Evolutionary conservation across 2,329 filamentous ascomycete species (phyloP).

Genomic region (Elsinoe perseae): DNA sequence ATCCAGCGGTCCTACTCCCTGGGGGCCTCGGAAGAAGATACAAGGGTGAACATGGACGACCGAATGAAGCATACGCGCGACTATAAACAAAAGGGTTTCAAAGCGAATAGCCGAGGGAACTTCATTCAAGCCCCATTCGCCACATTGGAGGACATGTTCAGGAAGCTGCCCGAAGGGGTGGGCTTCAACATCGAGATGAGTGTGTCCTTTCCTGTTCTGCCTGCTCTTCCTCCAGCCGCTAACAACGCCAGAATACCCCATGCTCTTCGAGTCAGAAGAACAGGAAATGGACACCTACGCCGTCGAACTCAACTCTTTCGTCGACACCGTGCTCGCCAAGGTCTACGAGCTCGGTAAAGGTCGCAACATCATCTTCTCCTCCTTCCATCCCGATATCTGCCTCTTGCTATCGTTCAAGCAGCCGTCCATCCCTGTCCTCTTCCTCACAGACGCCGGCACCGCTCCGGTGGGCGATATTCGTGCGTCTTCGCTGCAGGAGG

Average conservation of each 20-base stretch:
- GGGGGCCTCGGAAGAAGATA: conserved; percentile 42
- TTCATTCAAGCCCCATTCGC: conserved; percentile 96
- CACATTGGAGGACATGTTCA: conserved; percentile 88
- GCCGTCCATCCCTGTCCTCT: conserved; percentile 89
- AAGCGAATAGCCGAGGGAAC: conserved; percentile 86
- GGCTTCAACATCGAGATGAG: conserved; percentile 98
- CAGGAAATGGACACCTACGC: conserved; percentile 96
- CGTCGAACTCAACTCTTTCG: conserved; percentile 92
- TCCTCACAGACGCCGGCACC: conserved; percentile 85
- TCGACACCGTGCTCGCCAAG: conserved; percentile 81
- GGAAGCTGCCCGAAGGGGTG: conserved; percentile 68
- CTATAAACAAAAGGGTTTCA: conserved; percentile 91
- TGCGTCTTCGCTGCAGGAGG: conserved; percentile 87
- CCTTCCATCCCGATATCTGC: conserved; percentile 96
- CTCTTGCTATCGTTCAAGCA: conserved; percentile 93
- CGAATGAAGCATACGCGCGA: conserved; percentile 96
- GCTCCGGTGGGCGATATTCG: conserved; percentile 76
- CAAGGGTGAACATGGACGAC: conserved; percentile 56
- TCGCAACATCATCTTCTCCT: conserved; percentile 93
- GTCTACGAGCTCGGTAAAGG: conserved; percentile 78
- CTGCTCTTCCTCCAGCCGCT: conserved; percentile 19
- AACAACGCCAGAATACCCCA: conserved; percentile 65
- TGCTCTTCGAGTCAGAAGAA: conserved; percentile 90
- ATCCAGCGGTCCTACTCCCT: conserved; percentile 52
- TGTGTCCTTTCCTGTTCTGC: conserved; percentile 29